These are phyloP conservation scores for Pseudogymnoascus sp. DNA, from an alignment of 2,329 filamentous ascomycete species.

Conservation along the genomic window DNA sequence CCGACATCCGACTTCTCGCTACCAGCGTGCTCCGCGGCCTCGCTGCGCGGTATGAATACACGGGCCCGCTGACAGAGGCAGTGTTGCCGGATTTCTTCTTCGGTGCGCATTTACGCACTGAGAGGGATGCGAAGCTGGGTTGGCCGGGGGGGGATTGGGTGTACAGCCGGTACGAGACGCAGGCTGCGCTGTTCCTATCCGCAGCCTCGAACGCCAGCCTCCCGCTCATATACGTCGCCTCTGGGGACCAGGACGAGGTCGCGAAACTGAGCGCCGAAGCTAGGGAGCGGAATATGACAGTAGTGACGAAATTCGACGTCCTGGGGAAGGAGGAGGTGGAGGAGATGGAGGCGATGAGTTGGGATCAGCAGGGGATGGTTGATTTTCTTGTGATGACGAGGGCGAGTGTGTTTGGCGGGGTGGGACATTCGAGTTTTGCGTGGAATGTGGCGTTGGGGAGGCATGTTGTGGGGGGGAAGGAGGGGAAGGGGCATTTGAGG, in stretches of 20 bases:
- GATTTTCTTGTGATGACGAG: slow-evolving; percentile 14
- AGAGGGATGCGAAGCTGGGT: slow-evolving; percentile 26
- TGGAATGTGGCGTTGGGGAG: slow-evolving; percentile 19
- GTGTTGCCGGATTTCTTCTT: slow-evolving; percentile 21
- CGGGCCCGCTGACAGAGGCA: slow-evolving; percentile 22
- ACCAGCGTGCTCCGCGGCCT: slow-evolving; percentile 27
- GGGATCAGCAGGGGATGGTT: slow-evolving; percentile 15
- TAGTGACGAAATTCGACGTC: slow-evolving; percentile 12
- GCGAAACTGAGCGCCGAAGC: slow-evolving; percentile 8
- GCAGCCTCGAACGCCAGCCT: slow-evolving; percentile 9
- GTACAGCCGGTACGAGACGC: slow-evolving; percentile 18
- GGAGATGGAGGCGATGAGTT: slow-evolving; percentile 5
- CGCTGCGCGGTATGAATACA: slow-evolving; percentile 21
- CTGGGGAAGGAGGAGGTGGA: neutral
- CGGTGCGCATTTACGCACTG: slow-evolving; percentile 32
- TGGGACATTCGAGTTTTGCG: slow-evolving; percentile 13
- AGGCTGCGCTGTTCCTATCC: slow-evolving; percentile 8
- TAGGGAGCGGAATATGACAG: slow-evolving; percentile 7
- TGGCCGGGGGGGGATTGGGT: slow-evolving; percentile 21
- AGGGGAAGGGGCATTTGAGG: slow-evolving; percentile 12
- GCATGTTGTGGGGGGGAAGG: slow-evolving; percentile 14
- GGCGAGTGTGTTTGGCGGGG: slow-evolving; percentile 11
- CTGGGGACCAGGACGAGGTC: slow-evolving; percentile 11
- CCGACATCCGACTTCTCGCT: slow-evolving; percentile 23
- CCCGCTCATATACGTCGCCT: slow-evolving; percentile 14